Base-by-base conservation (phyloP, 305 asterid genomes). In the Coffea humblotiana region DNA sequence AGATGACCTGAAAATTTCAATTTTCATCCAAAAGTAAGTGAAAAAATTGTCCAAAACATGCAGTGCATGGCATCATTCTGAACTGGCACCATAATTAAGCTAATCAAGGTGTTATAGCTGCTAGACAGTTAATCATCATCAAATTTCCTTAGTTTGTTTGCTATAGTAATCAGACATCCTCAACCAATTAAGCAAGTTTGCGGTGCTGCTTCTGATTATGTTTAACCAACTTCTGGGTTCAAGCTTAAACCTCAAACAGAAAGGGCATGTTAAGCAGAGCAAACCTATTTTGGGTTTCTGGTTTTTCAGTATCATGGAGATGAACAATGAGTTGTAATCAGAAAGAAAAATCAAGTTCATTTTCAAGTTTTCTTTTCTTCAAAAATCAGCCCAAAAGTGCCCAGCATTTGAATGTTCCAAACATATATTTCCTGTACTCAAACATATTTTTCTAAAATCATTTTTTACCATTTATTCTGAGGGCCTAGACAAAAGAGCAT, bases 1-100 rank as follows among this genome's bases (percentile, higher is more conserved):
- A 47, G 95, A 72, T 75, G 99, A 89, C 90, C 98, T 96, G 90
- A 70, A 86, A 82, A 71, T 19, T 71, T 43, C 37, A 72, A 45
- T 49, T n/a, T n/a, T 27, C 48, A 75, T 63, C 71, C 72, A 64
- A 74, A 60, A 65, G 29, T 64, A 54, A 68, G 15, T 48, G 19
- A 40, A 47, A 52, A 29, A 47, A 54, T 52, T 21, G 51, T 27
- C 65, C 56, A 12, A 23, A 60, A 32, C 29, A 65, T 25, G 45
- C 76, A 58, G 47, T 54, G 19, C 8, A 27, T 47, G 32, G 49
- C 73, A 76, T 51, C 65, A 58, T 63, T 66, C 21, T 32, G 78
- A 61, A 63, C 65, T 19, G 43, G 25, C n/a, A 1, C 52, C 51
- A n/a, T 66, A 58, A 45, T 0, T 45, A 72, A 72, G 56, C 9